These are phyloP conservation scores for Tritrichomonas foetus DNA, from an alignment of 208 protist genomes.

Conservation along the genomic window DNA sequence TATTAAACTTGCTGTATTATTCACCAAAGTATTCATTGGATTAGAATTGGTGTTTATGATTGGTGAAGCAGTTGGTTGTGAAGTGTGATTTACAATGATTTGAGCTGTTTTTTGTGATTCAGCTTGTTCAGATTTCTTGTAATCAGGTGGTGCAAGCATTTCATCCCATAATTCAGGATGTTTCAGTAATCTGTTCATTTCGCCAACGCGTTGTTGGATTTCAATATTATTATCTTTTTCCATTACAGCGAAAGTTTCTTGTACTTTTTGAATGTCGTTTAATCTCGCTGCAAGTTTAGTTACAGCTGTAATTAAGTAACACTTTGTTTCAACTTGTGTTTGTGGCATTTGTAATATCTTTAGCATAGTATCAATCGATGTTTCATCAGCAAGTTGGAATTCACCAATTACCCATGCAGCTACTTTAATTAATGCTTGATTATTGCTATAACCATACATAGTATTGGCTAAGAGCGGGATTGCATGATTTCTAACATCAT, in stretches of 20 bases:
- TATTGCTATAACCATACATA: not conserved
- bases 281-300: not conserved
- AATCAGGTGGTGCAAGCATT: not conserved
- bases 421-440: not conserved
- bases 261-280: not conserved
- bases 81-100: no score
- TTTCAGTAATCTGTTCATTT: not conserved
- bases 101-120: not conserved
- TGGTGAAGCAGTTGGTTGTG: no score
- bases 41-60: no score
- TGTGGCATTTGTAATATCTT: not conserved
- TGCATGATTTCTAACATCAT: not conserved
- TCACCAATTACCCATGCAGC: not conserved
- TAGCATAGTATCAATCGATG: not conserved
- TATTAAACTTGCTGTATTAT: no score
- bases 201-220: not conserved
- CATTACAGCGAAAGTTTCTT: not conserved
- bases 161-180: not conserved
- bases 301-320: not conserved
- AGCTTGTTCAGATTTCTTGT: not conserved
- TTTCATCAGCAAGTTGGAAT: not conserved
- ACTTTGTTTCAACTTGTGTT: not conserved
- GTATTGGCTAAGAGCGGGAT: not conserved
- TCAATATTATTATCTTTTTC: not conserved
- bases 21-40: no score